Percentiles rank a stretch among this genome's conserved stretches.
These are phyloP conservation scores for Glycine latifolia DNA, from an alignment of 306 rosid genomes.

Conservation along the genomic window DNA sequence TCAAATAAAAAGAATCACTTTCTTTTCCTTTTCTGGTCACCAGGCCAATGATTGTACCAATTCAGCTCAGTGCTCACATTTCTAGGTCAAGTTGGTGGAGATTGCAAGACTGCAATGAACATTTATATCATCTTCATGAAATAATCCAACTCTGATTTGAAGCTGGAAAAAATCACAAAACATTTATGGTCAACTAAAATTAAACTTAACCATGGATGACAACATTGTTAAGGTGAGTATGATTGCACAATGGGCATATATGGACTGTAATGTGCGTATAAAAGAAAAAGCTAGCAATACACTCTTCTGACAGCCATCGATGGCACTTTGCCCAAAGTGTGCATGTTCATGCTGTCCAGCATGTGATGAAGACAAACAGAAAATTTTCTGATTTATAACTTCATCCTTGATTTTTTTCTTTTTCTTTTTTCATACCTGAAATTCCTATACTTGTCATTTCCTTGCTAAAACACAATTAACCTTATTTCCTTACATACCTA, in stretches of 20 bases:
- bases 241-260: no score
- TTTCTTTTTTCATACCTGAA: no score
- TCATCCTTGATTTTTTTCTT: no score
- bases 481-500: neutral
- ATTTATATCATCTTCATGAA: slow-evolving; percentile 1
- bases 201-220: neutral
- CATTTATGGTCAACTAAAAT: slow-evolving; percentile 10
- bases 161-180: slow-evolving; percentile 27
- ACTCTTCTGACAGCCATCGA: neutral
- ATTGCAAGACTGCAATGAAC: no score
- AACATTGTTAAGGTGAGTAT: no score
- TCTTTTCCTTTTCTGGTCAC: slow-evolving; percentile 22
- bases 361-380: neutral
- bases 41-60: slow-evolving; percentile 31
- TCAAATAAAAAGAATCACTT: slow-evolving; percentile 21
- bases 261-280: no score
- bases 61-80: neutral
- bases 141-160: slow-evolving; percentile 20
- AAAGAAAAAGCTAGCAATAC: no score
- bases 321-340: neutral
- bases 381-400: no score
- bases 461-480: neutral
- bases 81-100: no score
- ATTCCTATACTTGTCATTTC: no score
- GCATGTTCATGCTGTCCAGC: neutral